Conservation (phyloP, 805 yeast genomes). For the Wickerhamomyces bisporus region DNA sequence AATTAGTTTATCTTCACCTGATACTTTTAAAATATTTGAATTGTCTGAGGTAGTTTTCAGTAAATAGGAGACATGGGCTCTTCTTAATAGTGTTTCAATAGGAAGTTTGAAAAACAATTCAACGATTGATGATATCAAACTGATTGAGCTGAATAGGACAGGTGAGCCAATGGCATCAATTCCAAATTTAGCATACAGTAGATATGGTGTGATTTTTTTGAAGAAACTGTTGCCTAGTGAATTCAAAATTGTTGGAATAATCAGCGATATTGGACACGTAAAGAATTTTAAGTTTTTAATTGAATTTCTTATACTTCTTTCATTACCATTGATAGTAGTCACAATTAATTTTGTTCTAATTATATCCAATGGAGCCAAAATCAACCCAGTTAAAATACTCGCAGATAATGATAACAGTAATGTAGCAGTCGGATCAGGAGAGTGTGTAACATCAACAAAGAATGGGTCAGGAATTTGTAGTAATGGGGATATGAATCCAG, state of each 20-base stretch:
- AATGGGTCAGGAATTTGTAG: slow-evolving; percentile 84
- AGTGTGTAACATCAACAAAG: slow-evolving; percentile 75
- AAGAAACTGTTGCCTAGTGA: slow-evolving; percentile 56
- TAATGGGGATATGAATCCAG: slow-evolving; percentile 80
- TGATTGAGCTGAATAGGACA: slow-evolving; percentile 48
- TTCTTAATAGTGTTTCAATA: slow-evolving; percentile 75
- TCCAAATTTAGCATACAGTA: slow-evolving; percentile 54
- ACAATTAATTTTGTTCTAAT: slow-evolving; percentile 74
- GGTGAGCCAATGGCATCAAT: slow-evolving; percentile 66
- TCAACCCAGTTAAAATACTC: slow-evolving; percentile 62
- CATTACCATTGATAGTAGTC: slow-evolving; percentile 47
- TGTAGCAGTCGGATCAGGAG: slow-evolving; percentile 70
- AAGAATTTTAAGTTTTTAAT: slow-evolving; percentile 45
- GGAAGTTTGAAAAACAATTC: slow-evolving; percentile 80
- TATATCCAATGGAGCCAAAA: slow-evolving; percentile 76
- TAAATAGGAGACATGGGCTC: slow-evolving; percentile 74
- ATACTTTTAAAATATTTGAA: slow-evolving; percentile 40
- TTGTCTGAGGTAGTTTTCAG: slow-evolving; percentile 26
- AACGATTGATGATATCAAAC: slow-evolving; percentile 53
- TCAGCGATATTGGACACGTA: slow-evolving; percentile 52
- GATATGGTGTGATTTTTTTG: slow-evolving; percentile 60
- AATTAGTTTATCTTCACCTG: slow-evolving; percentile 43
- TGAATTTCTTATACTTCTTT: slow-evolving; percentile 70
- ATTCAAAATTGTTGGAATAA: slow-evolving; percentile 65
- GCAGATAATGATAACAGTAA: slow-evolving; percentile 65